phyloP scores from a whole-genome alignment of 2,329 filamentous ascomycete genomes.

The Penicillium palitans region DNA sequence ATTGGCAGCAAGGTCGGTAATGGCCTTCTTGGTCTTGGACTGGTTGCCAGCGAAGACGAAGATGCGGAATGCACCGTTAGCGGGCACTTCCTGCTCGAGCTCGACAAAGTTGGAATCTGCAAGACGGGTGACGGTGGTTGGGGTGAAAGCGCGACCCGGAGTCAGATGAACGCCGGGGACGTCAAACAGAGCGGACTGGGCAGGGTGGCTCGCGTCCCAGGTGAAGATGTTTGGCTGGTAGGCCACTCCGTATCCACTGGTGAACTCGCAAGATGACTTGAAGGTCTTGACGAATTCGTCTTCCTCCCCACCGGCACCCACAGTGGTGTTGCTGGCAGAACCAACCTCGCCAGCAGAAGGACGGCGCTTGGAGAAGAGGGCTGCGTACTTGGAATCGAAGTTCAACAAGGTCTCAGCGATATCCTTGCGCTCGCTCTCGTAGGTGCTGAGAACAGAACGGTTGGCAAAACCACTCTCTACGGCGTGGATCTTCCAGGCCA shows the following conservation, averaged over 20 bases:
- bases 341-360: slow-evolving; percentile 72
- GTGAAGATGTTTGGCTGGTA: slow-evolving; percentile 82
- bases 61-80: slow-evolving; percentile 84
- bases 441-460: slow-evolving; percentile 74
- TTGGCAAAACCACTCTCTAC: slow-evolving; percentile 81
- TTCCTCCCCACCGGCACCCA: slow-evolving; percentile 33
- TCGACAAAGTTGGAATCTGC: slow-evolving; percentile 88
- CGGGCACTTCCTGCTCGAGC: slow-evolving; percentile 82
- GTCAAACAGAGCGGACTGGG: slow-evolving; percentile 68
- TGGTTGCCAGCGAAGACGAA: slow-evolving; percentile 80
- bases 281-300: slow-evolving; percentile 87
- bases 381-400: slow-evolving; percentile 88
- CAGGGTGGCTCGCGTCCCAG: slow-evolving; percentile 73
- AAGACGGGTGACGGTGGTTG: slow-evolving; percentile 79
- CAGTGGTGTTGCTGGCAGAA: slow-evolving; percentile 55
- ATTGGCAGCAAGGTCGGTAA: slow-evolving; percentile 68
- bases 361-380: slow-evolving; percentile 78
- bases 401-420: slow-evolving; percentile 80
- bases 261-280: slow-evolving; percentile 89
- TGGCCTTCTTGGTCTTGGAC: slow-evolving; percentile 58
- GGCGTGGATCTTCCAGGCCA: slow-evolving; percentile 94
- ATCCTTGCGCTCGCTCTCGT: slow-evolving; percentile 80
- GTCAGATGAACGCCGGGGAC: slow-evolving; percentile 65
- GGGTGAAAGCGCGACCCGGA: slow-evolving; percentile 73
- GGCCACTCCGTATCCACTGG: slow-evolving; percentile 84